Base-by-base conservation (phyloP, 345 rosid species). In the Erodium maritimum region DNA sequence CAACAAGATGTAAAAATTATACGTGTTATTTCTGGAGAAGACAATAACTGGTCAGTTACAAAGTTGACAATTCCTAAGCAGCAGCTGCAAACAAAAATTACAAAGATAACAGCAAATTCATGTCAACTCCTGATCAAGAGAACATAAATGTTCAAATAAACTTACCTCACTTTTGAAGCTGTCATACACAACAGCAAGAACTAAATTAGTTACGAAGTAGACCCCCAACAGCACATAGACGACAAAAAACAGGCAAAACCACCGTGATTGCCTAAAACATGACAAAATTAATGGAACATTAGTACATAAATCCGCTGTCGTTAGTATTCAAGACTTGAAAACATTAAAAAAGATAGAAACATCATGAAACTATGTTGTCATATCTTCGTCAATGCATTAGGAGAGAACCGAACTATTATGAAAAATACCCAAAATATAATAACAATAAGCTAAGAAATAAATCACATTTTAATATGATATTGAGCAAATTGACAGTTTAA, bases 171-270 rank as follows among this genome's bases (percentile, higher is more conserved):
- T 71, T 81, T 87, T 93, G 72, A 93, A 93, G 79, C 95, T 85
- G 70, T 93, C 95, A 59, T 93, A 93, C 13, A 93, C 90, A 60
- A 93, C 99, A 67, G 97, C 99, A 75, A 93, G 97, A 65, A 93
- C 78, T 87, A 93, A 80, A 78, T 93, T 93, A 0, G 97, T 93
- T 81, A 93, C 94, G 20, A 89, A 93, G 83, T 93, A 93, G 72
- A 93, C 95, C 4, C 90, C 99, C 71, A 93, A 50, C 56, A 93
- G 83, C 70, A 93, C 81, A 24, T 85, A 93, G 59, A 93, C 79
- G 62, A 87, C 79, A 63, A 83, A 89, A 74, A 89, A 89, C 42
- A 89, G 56, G 77, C 75, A 68, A 59, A 81, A 85, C 95, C 96
- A 89, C 50, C 99, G 97, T 20, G 99, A 83, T 73, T 64, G 75